Percentiles rank a stretch among this genome's conserved stretches.
phyloP scores from a whole-genome alignment of 495 filamentous ascomycete genomes.

The Pseudotulostoma volvatum region DNA sequence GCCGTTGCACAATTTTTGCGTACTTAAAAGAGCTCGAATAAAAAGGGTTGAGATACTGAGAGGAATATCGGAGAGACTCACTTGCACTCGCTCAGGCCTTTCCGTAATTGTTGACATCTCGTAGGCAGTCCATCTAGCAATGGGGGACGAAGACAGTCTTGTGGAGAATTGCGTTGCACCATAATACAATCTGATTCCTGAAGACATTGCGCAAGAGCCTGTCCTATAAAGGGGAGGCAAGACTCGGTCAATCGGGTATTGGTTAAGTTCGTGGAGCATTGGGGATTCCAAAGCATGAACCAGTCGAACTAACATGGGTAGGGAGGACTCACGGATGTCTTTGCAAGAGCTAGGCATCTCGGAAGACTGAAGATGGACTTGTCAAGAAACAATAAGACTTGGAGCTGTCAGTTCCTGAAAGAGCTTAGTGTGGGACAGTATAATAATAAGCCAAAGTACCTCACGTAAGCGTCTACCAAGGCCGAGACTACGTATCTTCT shows the following conservation, averaged over 20 bases:
- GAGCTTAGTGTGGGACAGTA: too few species aligned
- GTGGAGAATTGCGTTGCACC: conserved; percentile 66
- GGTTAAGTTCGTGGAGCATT: too few species aligned
- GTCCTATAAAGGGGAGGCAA: conserved; percentile 36
- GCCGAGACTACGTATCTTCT: too few species aligned
- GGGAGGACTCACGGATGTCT: conserved; percentile 65
- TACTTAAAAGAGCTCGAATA: too few species aligned
- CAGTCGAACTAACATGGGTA: neutral
- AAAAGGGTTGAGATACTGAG: neutral
- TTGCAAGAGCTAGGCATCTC: conserved; percentile 91
- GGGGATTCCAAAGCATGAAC: neutral
- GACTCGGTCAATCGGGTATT: conserved; percentile 4
- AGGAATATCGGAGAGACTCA: too few species aligned
- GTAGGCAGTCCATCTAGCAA: conserved; percentile 61
- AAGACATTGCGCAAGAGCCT: conserved; percentile 82
- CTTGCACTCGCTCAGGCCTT: conserved; percentile 88
- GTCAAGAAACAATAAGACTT: too few species aligned
- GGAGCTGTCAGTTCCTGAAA: too few species aligned
- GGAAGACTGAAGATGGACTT: too few species aligned
- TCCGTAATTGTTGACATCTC: conserved; percentile 82
- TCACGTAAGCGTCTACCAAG: too few species aligned
- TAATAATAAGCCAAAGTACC: too few species aligned
- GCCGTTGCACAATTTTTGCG: too few species aligned
- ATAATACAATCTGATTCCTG: conserved; percentile 92
- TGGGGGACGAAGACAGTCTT: conserved; percentile 75